These are phyloP conservation scores for Podaxis sp. DNA, from an alignment of 768 basidiomycete genomes.

Conservation along the genomic window DNA sequence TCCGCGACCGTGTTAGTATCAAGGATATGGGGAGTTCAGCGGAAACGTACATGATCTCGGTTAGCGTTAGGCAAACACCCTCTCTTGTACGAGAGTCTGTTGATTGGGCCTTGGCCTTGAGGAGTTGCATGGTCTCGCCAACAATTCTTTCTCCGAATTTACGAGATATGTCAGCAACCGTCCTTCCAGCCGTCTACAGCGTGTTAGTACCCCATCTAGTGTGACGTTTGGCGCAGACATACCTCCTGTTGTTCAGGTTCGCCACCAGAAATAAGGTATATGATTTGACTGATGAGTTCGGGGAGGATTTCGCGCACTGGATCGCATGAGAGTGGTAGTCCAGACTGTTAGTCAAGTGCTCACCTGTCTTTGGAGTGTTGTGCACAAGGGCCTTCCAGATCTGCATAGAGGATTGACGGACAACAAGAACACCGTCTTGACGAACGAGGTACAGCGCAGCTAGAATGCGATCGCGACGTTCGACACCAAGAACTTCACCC, in stretches of 20 bases:
- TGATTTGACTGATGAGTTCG: slow-evolving; percentile 75
- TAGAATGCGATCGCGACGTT: slow-evolving; percentile 88
- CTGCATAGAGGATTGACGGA: slow-evolving; percentile 87
- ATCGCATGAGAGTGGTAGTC: slow-evolving; percentile 13
- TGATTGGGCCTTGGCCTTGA: slow-evolving; percentile 66
- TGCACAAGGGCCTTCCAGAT: slow-evolving; percentile 99
- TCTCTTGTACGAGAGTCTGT: slow-evolving; percentile 65
- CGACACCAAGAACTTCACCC: slow-evolving; percentile 81
- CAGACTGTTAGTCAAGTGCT: slow-evolving; percentile 11
- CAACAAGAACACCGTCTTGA: slow-evolving; percentile 87
- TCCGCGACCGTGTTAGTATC: slow-evolving; percentile 8
- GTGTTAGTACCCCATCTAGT: neutral
- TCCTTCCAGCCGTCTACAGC: slow-evolving; percentile 58
- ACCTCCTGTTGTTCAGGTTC: slow-evolving; percentile 93
- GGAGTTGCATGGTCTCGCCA: slow-evolving; percentile 76
- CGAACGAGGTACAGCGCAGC: slow-evolving; percentile 90
- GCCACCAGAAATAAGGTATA: slow-evolving; percentile 73
- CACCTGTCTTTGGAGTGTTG: slow-evolving; percentile 90
- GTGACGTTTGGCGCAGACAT: neutral
- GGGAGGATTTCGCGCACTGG: slow-evolving; percentile 88
- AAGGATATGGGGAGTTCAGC: neutral
- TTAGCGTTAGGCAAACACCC: slow-evolving; percentile 85
- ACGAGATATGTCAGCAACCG: slow-evolving; percentile 84
- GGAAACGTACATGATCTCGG: slow-evolving; percentile 76
- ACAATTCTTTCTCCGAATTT: slow-evolving; percentile 94